Evolutionary conservation across 2,329 filamentous ascomycete genomes (phyloP), one percentile per base, ranked within the genome.

Genomic region (Beauveria brongniartii): DNA sequence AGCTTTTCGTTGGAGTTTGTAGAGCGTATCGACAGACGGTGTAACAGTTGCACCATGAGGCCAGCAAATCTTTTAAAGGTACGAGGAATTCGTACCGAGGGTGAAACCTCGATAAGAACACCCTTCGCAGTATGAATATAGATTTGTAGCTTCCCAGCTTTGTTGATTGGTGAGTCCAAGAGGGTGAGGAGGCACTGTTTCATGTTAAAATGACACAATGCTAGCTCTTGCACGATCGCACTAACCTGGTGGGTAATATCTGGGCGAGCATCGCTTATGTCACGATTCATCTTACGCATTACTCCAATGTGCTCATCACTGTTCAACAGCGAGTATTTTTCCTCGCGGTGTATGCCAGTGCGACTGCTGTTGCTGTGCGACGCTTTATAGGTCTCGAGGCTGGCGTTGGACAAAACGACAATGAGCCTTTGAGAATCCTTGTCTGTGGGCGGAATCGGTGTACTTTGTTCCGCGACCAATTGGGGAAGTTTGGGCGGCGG

Each of bases 11-110:
- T 92, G 4, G 93, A 97, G 66, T 93, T 95, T 66, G 93, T 96
- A 44, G 93, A 97, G 66, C 94, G 89, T 71, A 99, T 99, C 48
- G 93, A 96, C 47, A 97, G 85, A 63, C 92, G 89, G 76, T 99
- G 94, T 50, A 99, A 85, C 43, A 99, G 83, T 78, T 99, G 94
- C 59, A 99, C 94, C 94, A 99, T 99, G 64, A 99, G 80, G 77
- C 94, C 94, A 51, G 94, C 94, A 70, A 99, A 99, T 46, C 94
- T 92, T 82, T 99, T 99, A 78, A 99, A 99, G 0, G 94, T 99
- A 75, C 94, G 88, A 55, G 94, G 94, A 67, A 99, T 97, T 70
- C 94, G 91, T 62, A 99, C 94, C 9, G 92, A 92, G n/a, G 94
- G 94, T 71, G 92, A 97, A 66, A 99, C 93, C 78, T 97, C 92